Base-by-base conservation (phyloP, 768 basidiomycete genomes). In the Podaxis mareebaensis region DNA sequence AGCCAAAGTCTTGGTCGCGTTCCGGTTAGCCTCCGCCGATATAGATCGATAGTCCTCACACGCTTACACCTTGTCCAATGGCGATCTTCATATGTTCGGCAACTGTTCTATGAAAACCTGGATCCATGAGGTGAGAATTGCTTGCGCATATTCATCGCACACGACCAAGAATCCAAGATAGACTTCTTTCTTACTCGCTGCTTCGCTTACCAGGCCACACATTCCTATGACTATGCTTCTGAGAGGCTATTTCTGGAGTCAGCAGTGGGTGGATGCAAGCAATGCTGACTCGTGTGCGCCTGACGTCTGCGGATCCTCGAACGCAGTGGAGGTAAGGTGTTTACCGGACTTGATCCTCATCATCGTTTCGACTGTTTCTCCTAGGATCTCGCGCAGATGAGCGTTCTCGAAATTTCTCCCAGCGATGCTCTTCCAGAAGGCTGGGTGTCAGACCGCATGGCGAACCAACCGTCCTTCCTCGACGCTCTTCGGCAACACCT, bases 191-290 rank as follows among this genome's bases (percentile, higher is more conserved):
- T 36, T 28, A 12, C 28, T 20, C 12, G 17, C 42, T 6, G 11
- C 26, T 58, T 28, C 40, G 26, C 26, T 15, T 44, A 40, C 13
- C 40, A 28, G 26, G 39, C 38, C 6, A 42, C n/a, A 24, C 22
- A 44, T 24, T 58, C 56, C 38, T 58, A 28, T 58, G 56, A 44
- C 40, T 10, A 10, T 24, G 39, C 40, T 58, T 58, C 40, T n/a
- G 24, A 17, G 24, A 44, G 42, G 15, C 10, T 44, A 57, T 40
- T 56, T 26, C 22, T 12, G 54, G 54, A 39, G 8, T 28, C 24
- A 39, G 17, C 33, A 4, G 39, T 40, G 39, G 36, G 13, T 39
- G 22, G 54, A 42, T 8, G 17, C 20, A 5, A 24, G 39, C 22
- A 4, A 39, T 22, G 20, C 33, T 39, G 38, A 36, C 33, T 56